Conservation (phyloP, 106 monocot genomes). For the Dendrobium huoshanense region DNA sequence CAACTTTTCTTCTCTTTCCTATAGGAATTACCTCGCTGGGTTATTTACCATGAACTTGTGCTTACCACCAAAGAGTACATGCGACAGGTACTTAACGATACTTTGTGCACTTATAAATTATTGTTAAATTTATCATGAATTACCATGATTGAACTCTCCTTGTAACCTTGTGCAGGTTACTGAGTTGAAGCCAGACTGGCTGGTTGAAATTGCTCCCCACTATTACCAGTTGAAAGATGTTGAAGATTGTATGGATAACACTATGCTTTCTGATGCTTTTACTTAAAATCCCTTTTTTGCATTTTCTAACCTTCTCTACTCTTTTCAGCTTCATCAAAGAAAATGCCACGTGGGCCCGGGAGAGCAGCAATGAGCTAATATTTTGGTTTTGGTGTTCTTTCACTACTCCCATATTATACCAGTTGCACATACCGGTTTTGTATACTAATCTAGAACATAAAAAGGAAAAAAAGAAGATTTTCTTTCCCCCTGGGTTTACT, state of each 20-base stretch:
- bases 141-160: neutral
- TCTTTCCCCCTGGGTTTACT: no score
- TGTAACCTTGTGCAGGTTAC: constrained; percentile 17
- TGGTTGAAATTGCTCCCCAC: constrained; percentile 41
- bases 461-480: neutral
- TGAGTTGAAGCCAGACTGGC: constrained; percentile 41
- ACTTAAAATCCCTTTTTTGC: neutral
- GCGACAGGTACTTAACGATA: constrained; percentile 59
- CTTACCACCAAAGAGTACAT: constrained; percentile 92
- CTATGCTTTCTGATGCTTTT: neutral
- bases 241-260: constrained; percentile 51
- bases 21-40: constrained; percentile 83
- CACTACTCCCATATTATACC: neutral
- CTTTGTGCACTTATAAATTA: neutral
- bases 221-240: constrained; percentile 34
- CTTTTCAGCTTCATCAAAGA: constrained; percentile 53
- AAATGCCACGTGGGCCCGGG: constrained; percentile 70
- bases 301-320: neutral
- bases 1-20: neutral
- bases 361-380: constrained; percentile 13
- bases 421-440: neutral
- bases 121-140: neutral
- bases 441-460: neutral
- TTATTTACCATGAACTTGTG: constrained; percentile 87
- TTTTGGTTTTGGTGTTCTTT: neutral